Evolutionary conservation across 495 filamentous ascomycete genomes (phyloP).

Genomic region (Beverwykella pulmonaria): DNA sequence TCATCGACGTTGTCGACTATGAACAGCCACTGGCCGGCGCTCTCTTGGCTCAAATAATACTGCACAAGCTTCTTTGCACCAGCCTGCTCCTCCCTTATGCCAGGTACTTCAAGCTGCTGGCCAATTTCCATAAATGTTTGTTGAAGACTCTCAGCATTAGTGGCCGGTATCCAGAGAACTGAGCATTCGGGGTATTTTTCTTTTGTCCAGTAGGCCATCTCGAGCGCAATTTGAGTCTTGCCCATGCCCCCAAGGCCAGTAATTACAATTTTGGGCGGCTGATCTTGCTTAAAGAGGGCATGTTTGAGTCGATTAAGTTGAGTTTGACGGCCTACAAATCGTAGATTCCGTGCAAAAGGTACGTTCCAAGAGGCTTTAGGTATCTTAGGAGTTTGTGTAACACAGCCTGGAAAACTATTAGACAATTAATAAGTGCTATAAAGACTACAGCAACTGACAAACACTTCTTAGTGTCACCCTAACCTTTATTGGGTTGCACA

Average conservation of each 20-base stretch:
- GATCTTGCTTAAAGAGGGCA: conserved; percentile 18
- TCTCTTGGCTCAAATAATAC: conserved; percentile 41
- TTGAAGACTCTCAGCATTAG: conserved; percentile 49
- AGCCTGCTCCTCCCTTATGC: conserved; percentile 29
- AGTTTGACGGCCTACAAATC: conserved; percentile 42
- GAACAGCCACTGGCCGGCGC: conserved; percentile 32
- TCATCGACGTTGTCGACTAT: conserved; percentile 42
- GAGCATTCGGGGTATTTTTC: conserved; percentile 49
- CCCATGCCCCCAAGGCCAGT: conserved; percentile 54
- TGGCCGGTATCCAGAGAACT: conserved; percentile 55
- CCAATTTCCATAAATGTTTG: conserved; percentile 53
- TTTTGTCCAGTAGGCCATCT: conserved; percentile 50
- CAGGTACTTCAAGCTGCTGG: conserved; percentile 15
- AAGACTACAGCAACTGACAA: no score
- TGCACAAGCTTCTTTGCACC: conserved; percentile 43
- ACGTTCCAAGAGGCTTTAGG: background rate
- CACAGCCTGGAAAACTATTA: no score
- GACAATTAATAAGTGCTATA: no score
- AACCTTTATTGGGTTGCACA: no score
- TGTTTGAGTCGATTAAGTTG: conserved; percentile 3
- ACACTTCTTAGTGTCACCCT: no score
- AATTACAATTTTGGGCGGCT: conserved; percentile 40
- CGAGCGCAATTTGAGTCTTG: conserved; percentile 58
- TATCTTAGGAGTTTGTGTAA: no score
- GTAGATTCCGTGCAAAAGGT: conserved; percentile 28